These are phyloP conservation scores for Calonectria naviculata DNA, from an alignment of 2,329 filamentous ascomycete species.

Conservation along the genomic window DNA sequence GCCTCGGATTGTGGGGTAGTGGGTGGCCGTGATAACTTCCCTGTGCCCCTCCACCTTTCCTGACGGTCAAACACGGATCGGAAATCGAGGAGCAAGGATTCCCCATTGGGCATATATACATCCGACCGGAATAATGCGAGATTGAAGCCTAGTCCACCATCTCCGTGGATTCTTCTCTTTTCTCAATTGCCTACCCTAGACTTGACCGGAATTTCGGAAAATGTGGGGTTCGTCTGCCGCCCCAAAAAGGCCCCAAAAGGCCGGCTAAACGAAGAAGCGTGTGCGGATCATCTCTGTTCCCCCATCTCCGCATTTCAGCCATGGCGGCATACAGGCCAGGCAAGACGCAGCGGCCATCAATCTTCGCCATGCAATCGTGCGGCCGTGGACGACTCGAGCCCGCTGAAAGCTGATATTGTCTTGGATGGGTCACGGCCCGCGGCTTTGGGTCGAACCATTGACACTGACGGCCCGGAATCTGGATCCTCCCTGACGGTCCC, in stretches of 20 bases:
- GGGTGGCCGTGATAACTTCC: background rate
- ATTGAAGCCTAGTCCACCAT: too few species aligned
- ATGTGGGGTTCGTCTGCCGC: background rate
- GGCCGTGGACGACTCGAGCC: background rate
- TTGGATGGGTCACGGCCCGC: background rate
- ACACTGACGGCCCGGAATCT: background rate
- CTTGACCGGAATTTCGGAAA: background rate
- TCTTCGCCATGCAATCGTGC: background rate
- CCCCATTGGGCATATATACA: background rate
- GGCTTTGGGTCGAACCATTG: background rate
- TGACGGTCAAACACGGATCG: background rate
- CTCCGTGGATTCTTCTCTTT: too few species aligned
- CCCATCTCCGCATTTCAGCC: background rate
- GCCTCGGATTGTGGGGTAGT: background rate
- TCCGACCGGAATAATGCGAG: background rate
- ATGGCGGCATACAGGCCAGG: background rate
- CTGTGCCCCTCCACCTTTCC: background rate
- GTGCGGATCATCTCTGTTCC: constrained; percentile 14
- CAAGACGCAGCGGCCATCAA: background rate
- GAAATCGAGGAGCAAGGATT: background rate
- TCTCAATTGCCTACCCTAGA: background rate
- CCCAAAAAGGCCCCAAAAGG: background rate
- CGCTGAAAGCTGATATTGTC: background rate
- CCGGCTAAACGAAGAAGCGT: constrained; percentile 14
- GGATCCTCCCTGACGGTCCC: background rate